phyloP scores from a whole-genome alignment of 176 grass and related monocot species.

The Chloris gayana region DNA sequence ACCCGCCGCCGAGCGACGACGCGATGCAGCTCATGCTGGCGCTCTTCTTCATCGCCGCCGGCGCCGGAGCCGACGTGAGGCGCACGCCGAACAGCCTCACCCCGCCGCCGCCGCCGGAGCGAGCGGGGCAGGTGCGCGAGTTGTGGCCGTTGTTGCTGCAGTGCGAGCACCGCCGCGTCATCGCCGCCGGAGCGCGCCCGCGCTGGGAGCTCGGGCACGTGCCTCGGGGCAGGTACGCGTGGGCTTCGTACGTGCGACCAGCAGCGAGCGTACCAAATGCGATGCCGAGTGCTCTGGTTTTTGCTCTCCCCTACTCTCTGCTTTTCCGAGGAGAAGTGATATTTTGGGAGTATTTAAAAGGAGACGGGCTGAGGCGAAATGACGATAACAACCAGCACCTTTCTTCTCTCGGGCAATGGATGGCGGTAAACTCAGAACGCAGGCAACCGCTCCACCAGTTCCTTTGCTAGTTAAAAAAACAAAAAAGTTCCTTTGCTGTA shows the following conservation, averaged over 20 bases:
- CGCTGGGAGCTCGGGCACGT: background rate
- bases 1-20: conserved; percentile 43
- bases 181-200: conserved; percentile 16
- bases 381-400: conserved; percentile 27
- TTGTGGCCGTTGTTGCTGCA: conserved; percentile 99
- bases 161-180: conserved; percentile 94
- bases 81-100: conserved; percentile 83
- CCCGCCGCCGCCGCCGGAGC: conserved; percentile 36
- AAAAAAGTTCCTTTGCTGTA: no score
- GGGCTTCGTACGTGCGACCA: conserved; percentile 24
- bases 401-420: background rate
- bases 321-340: conserved; percentile 1
- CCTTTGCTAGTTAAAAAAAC: no score
- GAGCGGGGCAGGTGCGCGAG: conserved; percentile 78
- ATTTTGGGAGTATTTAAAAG: conserved; percentile 39
- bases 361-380: conserved; percentile 13
- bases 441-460: no score
- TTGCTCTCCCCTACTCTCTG: background rate
- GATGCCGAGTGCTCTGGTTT: conserved; percentile 26
- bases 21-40: conserved; percentile 97
- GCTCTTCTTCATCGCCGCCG: conserved; percentile 82
- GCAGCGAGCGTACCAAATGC: conserved; percentile 24
- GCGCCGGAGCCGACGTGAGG: conserved; percentile 49
- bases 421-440: no score
- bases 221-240: background rate